Base-by-base conservation (phyloP, 1,139 yeast genomes). In the Pichia sp. region DNA sequence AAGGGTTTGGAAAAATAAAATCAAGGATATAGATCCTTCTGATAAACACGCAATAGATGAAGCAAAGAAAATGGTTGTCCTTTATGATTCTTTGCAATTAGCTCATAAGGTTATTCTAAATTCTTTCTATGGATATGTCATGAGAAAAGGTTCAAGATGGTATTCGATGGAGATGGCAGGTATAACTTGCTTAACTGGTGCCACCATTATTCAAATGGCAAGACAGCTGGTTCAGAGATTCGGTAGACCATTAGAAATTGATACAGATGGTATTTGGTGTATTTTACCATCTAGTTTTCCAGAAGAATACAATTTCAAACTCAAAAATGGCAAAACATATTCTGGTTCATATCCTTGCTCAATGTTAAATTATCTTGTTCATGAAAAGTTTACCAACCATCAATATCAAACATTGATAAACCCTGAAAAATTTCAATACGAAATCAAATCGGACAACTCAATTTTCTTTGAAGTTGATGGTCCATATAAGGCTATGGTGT, bases 131-230 rank as follows among this genome's bases (percentile, higher is more conserved):
- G 99, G 99, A 36, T 93, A 93, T 58, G 98, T 91, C 19, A 93
- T 93, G 98, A 76, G 99, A 64, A 93, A 91, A 57, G 99, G 98
- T 28, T 89, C 97, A 0, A 73, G 99, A 48, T 93, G 99, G 99
- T 93, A 89, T 56, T 91, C 98, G 0, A 89, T 93, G 94, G 98
- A 91, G 62, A 93, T 93, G 98, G 99, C 98, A 0, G 99, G 98
- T 48, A 94, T 93, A 15, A 93, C 99, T 0, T 93, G 98, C 71
- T 71, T 89, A 41, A 93, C 98, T 0, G 99, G 99, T 44, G 96
- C 98, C 0, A 86, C 95, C 0, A 91, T 93, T 52, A 93, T 93
- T 66, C 98, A 93, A 62, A 83, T 89, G 91, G 99, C 98, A 0
- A 71, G 98, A 49, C 68, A 83, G 1, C 67, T 91, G 45, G 96